Percentiles rank a stretch among this genome's conserved stretches.
phyloP scores from a whole-genome alignment of 345 rosid species.

The Excoecaria cochinchinensis region DNA sequence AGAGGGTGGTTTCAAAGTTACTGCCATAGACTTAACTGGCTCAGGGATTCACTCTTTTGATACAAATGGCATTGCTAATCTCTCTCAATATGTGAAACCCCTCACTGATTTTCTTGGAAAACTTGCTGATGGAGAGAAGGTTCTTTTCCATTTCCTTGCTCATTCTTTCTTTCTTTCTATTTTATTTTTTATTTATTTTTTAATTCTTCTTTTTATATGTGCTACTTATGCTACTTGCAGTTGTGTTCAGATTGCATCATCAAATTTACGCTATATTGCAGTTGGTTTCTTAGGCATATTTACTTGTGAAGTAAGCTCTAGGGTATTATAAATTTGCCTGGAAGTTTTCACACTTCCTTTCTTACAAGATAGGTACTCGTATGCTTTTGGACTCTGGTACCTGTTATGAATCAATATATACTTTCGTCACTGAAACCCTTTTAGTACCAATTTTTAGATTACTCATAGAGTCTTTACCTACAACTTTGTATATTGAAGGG shows the following conservation, averaged over 20 bases:
- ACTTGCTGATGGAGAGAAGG: slow-evolving; percentile 74
- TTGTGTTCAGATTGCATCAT: background rate
- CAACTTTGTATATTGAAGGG: no score
- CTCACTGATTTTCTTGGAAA: slow-evolving; percentile 71
- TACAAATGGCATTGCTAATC: slow-evolving; percentile 61
- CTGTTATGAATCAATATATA: background rate
- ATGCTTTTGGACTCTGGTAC: background rate
- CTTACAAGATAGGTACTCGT: background rate
- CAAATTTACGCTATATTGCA: background rate
- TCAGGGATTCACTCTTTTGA: slow-evolving; percentile 80
- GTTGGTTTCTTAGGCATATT: background rate
- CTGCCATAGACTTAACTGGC: slow-evolving; percentile 89
- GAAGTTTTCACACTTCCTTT: background rate
- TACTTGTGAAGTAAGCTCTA: background rate
- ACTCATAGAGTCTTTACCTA: no score
- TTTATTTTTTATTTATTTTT: no score
- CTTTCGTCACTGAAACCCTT: background rate
- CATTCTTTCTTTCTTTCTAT: slow-evolving; percentile 2
- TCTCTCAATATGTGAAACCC: slow-evolving; percentile 85
- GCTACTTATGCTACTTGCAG: slow-evolving; percentile 15
- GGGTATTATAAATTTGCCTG: background rate
- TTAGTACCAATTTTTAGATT: background rate
- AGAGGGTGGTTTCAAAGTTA: slow-evolving; percentile 82
- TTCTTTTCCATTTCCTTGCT: slow-evolving; percentile 24
- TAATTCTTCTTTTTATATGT: background rate